phyloP scores from a whole-genome alignment of 176 grass and related monocot genomes.

The Phyllostachys edulis region DNA sequence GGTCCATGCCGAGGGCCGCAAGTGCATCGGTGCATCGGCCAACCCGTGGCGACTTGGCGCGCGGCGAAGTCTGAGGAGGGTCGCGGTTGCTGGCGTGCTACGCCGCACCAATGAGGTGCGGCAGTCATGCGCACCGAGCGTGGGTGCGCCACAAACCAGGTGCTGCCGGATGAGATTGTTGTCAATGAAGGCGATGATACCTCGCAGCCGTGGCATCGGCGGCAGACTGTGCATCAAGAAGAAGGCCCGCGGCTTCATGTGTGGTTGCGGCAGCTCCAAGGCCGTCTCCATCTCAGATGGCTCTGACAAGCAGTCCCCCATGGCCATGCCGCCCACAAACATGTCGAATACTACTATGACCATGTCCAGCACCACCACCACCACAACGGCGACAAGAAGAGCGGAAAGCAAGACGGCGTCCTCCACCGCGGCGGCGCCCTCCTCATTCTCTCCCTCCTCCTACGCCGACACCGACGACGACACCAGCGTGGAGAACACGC shows the following conservation, averaged over 20 bases:
- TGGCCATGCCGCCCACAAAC: constrained; percentile 35
- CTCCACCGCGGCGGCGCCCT: constrained; percentile 10
- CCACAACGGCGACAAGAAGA: neutral
- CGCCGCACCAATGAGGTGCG: constrained; percentile 46
- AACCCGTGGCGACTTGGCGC: constrained; percentile 34
- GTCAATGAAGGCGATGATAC: constrained; percentile 45
- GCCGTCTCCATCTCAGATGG: constrained; percentile 53
- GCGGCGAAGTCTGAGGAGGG: constrained; percentile 46
- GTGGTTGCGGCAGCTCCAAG: constrained; percentile 55
- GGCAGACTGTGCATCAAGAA: constrained; percentile 36
- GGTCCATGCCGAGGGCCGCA: constrained; percentile 76
- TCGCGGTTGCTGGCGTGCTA: constrained; percentile 58
- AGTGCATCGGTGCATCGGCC: constrained; percentile 65
- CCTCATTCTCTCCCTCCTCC: constrained; percentile 38
- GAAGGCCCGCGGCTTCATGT: constrained; percentile 52
- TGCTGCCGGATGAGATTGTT: constrained; percentile 51
- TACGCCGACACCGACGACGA: constrained; percentile 24
- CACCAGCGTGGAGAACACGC: constrained; percentile 48
- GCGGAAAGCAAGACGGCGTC: neutral
- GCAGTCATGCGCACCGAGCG: constrained; percentile 60
- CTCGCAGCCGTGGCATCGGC: constrained; percentile 2
- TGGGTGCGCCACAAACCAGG: constrained; percentile 51
- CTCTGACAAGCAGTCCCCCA: constrained; percentile 44
- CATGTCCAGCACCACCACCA: neutral
- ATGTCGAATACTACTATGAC: neutral